Evolutionary conservation across 495 filamentous ascomycete species (phyloP).

Genomic region (Neurospora sp.): DNA sequence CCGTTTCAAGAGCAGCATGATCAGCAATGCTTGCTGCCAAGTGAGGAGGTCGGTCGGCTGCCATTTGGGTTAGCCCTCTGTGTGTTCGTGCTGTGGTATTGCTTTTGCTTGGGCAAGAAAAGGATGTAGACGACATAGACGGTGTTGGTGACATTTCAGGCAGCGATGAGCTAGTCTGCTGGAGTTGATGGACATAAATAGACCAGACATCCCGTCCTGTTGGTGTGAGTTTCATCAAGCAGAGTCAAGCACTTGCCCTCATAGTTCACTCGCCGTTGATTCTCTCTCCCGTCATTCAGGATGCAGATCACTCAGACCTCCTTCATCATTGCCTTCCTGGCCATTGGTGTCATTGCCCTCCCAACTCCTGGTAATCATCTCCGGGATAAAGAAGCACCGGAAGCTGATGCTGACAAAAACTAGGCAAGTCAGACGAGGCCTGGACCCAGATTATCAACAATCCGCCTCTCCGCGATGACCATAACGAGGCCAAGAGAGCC

Average conservation of each 20-base stretch:
- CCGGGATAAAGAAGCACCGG: not conserved
- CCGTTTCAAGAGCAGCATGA: not conserved
- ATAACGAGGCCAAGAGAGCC: not conserved
- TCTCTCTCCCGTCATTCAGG: not conserved
- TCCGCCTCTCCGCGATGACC: not conserved
- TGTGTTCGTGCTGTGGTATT: not conserved
- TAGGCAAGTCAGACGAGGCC: not conserved
- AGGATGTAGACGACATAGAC: not conserved
- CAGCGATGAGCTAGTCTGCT: not conserved
- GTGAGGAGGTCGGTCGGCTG: not conserved
- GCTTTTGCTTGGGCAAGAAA: not conserved
- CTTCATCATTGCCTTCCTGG: slow-evolving; percentile 1
- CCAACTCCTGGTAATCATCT: not conserved
- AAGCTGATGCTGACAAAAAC: not conserved
- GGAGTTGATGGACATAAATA: not conserved
- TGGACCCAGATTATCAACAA: not conserved
- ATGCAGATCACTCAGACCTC: not conserved
- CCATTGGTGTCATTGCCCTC: not conserved
- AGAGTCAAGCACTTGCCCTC: not conserved
- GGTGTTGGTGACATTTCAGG: not conserved
- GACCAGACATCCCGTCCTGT: not conserved
- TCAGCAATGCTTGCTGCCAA: not conserved
- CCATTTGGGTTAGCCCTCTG: not conserved
- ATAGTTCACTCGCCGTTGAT: not conserved
- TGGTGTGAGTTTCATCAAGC: not conserved